Conservation (phyloP, 2,329 filamentous ascomycete genomes). For the Fusarium agapanthi region DNA sequence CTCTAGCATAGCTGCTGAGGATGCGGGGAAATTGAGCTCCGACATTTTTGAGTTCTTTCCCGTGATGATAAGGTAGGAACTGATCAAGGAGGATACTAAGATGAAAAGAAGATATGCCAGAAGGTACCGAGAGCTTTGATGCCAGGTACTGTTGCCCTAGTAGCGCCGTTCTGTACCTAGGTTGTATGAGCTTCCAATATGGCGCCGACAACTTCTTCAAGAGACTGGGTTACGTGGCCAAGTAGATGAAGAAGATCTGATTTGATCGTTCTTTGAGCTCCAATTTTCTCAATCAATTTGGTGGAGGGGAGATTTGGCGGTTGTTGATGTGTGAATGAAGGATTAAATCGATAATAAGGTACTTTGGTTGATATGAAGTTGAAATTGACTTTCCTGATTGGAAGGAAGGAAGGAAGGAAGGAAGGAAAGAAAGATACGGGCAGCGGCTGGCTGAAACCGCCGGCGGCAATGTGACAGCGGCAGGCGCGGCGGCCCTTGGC, state of each 20-base stretch:
- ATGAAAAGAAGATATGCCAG: not conserved
- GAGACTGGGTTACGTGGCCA: not conserved
- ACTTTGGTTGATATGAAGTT: constrained; percentile 14
- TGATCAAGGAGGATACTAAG: not conserved
- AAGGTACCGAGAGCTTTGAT: not conserved
- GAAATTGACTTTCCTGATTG: constrained; percentile 29
- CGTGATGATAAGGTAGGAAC: not conserved
- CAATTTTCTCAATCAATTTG: not conserved
- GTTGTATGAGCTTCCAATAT: constrained; percentile 13
- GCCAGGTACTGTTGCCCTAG: not conserved
- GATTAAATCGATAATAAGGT: not conserved
- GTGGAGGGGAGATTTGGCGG: no score
- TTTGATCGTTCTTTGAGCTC: not conserved
- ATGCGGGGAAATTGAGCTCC: constrained; percentile 47
- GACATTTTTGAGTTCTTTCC: constrained; percentile 41
- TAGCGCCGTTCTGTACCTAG: not conserved
- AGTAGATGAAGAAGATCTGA: not conserved
- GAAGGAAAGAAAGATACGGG: not conserved
- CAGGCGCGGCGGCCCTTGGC: constrained; percentile 18
- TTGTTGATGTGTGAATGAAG: no score
- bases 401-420: constrained; percentile 5
- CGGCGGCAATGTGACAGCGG: not conserved
- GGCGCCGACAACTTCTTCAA: constrained; percentile 21
- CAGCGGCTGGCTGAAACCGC: constrained; percentile 1
- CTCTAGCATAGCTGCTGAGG: constrained; percentile 46